These are phyloP conservation scores for Diaporthe sp. DNA, from an alignment of 2,329 filamentous ascomycete genomes.

Conservation along the genomic window DNA sequence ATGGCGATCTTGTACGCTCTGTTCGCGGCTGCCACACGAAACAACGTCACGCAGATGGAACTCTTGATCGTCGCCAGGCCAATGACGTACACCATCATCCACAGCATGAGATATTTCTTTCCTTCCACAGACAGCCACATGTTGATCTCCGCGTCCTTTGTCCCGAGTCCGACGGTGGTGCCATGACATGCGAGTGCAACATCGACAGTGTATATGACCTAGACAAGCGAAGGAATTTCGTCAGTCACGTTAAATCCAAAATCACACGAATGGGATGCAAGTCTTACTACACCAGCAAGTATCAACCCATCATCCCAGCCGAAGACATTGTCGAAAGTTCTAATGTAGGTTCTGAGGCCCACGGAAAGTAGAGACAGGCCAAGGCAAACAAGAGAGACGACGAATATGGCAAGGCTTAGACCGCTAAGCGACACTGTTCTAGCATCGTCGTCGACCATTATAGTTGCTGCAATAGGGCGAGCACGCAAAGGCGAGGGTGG, in stretches of 20 bases:
- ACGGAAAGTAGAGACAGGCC: slow-evolving; percentile 42
- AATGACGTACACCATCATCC: slow-evolving; percentile 45
- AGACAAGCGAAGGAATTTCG: no score
- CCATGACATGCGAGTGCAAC: slow-evolving; percentile 44
- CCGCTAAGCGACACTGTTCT: slow-evolving; percentile 23
- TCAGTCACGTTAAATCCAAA: background rate
- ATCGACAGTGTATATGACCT: slow-evolving; percentile 42
- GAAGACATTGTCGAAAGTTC: slow-evolving; percentile 33
- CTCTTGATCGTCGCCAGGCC: slow-evolving; percentile 44
- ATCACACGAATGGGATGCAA: background rate
- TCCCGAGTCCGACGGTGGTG: slow-evolving; percentile 43
- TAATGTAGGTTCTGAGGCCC: slow-evolving; percentile 41
- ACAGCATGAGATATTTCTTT: slow-evolving; percentile 44
- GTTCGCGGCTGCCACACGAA: slow-evolving; percentile 38
- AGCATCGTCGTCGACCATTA: slow-evolving; percentile 10
- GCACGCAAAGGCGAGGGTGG: slow-evolving; percentile 3
- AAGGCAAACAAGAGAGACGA: slow-evolving; percentile 43
- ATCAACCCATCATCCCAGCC: slow-evolving; percentile 37
- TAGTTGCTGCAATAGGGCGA: background rate
- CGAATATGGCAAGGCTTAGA: slow-evolving; percentile 41
- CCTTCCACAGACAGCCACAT: slow-evolving; percentile 37
- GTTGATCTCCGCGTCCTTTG: slow-evolving; percentile 41
- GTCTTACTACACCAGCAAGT: slow-evolving; percentile 25
- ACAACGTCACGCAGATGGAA: slow-evolving; percentile 45
- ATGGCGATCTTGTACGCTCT: slow-evolving; percentile 33